Conservation (phyloP, 2,329 filamentous ascomycete species). For the Albophoma yamanashiensis region DNA sequence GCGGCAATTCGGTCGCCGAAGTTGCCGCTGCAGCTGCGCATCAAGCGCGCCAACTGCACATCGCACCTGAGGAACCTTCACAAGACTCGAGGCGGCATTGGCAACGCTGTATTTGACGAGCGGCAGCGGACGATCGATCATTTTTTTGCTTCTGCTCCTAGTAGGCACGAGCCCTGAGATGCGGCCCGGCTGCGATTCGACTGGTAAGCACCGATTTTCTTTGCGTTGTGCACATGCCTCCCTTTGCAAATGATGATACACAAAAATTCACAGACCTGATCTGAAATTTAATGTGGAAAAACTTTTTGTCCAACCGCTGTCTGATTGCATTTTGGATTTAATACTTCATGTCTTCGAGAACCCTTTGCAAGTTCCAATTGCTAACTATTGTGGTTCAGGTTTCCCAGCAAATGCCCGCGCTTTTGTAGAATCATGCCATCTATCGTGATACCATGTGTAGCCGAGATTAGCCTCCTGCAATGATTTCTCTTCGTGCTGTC, state of each 20-base stretch:
- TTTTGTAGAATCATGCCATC: not conserved
- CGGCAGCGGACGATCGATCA: constrained; percentile 65
- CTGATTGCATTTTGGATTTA: constrained; percentile 35
- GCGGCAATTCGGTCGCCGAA: constrained; percentile 9
- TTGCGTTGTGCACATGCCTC: constrained; percentile 3
- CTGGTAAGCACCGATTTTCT: constrained; percentile 26
- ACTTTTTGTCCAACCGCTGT: constrained; percentile 73
- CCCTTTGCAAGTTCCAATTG: not conserved
- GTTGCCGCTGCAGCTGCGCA: constrained; percentile 28
- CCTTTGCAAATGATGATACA: constrained; percentile 50
- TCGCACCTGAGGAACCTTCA: constrained; percentile 65
- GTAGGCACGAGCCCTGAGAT: not conserved
- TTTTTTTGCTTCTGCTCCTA: constrained; percentile 51
- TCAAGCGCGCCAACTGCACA: constrained; percentile 56
- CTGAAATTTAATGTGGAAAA: constrained; percentile 62
- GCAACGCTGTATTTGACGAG: constrained; percentile 64
- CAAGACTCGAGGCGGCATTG: constrained; percentile 73
- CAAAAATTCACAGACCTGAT: constrained; percentile 75
- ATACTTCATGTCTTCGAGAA: not conserved
- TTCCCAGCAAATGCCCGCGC: too few relatives aligned
- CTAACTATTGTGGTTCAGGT: not conserved
- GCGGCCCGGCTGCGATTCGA: not conserved
- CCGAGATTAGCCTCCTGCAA: not conserved
- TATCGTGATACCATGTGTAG: not conserved
- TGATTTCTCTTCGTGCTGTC: not conserved